Conservation (phyloP, 2,329 filamentous ascomycete species). For the Apiospora pterosperma region DNA sequence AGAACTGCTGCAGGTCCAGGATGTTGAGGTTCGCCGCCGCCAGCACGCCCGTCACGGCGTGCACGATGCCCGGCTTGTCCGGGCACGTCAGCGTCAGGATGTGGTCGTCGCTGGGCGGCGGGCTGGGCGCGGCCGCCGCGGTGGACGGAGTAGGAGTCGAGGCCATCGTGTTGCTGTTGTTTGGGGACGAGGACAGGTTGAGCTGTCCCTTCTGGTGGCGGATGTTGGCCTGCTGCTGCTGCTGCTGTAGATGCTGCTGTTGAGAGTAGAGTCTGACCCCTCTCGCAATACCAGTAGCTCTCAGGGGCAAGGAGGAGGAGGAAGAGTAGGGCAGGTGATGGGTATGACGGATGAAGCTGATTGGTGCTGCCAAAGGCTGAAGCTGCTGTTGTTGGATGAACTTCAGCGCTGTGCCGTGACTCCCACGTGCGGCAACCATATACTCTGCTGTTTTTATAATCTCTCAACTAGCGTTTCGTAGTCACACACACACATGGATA, state of each 20-base stretch:
- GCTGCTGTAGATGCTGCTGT: neutral
- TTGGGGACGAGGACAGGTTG: neutral
- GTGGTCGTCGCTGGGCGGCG: conserved; percentile 45
- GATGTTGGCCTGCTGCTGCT: neutral
- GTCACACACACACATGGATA: neutral
- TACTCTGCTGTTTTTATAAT: neutral
- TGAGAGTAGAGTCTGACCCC: neutral
- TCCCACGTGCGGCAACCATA: neutral
- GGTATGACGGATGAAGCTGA: neutral
- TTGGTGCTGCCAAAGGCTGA: neutral
- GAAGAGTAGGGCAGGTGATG: neutral
- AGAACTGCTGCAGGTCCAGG: conserved; percentile 81
- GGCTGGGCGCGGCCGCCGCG: neutral
- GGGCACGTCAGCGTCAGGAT: conserved; percentile 81
- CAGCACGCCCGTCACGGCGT: conserved; percentile 77
- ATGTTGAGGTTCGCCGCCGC: conserved; percentile 74
- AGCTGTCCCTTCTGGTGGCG: conserved; percentile 3
- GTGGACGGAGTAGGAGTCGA: neutral
- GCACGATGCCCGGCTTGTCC: conserved; percentile 80
- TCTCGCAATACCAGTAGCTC: neutral
- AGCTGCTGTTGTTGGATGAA: neutral
- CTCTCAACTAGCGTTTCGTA: neutral
- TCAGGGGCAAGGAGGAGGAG: neutral
- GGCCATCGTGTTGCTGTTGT: neutral
- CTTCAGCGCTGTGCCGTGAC: neutral